phyloP scores from a whole-genome alignment of 257 asterid genomes.

The Solanum corneliomulleri region DNA sequence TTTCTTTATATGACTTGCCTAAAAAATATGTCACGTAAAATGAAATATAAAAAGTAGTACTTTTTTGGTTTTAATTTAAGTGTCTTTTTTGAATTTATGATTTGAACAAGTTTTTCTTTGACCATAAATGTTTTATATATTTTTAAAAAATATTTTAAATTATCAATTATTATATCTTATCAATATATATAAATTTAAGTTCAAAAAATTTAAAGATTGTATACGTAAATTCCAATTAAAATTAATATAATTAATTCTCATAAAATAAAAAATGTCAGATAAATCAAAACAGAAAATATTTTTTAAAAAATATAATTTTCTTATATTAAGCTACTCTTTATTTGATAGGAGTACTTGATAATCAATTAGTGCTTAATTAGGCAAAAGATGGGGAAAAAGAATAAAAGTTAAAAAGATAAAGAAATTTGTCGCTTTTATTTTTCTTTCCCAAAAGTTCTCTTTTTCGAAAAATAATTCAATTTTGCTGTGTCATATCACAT shows the following conservation, averaged over 20 bases:
- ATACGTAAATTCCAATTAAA: too few species aligned
- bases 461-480: neutral
- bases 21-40: neutral
- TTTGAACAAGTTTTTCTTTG: too few species aligned
- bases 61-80: too few species aligned
- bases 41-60: neutral
- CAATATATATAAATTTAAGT: too few species aligned
- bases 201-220: too few species aligned
- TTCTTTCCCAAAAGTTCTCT: neutral
- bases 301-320: neutral
- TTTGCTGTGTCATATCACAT: neutral
- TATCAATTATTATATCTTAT: too few species aligned
- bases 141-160: too few species aligned
- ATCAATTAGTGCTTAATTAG: neutral
- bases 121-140: too few species aligned
- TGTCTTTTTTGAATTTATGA: too few species aligned
- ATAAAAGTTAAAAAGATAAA: neutral
- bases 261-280: fast-evolving
- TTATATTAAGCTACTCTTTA: neutral
- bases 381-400: neutral
- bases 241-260: too few species aligned
- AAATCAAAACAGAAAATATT: too few species aligned
- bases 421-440: neutral
- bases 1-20: neutral
- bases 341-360: neutral